Percentiles rank a stretch among this genome's conserved stretches.
Evolutionary conservation across 192 early-diverging fungal species (phyloP).

Genomic region (Umbelopsis sp.): DNA sequence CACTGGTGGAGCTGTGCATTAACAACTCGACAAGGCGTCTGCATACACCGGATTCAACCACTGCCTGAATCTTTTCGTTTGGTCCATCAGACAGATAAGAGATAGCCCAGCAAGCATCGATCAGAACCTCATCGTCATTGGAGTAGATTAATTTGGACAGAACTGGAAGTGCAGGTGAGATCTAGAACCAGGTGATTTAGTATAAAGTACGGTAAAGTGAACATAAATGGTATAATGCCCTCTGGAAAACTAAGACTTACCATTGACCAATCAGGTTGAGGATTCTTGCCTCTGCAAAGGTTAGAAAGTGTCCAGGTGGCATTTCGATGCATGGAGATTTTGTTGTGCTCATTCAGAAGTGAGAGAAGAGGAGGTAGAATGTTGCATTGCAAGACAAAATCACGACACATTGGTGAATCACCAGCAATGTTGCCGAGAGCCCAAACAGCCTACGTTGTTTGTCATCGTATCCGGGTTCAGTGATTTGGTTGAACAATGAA

Average conservation of each 20-base stretch:
- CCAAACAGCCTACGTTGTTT: constrained; percentile 85
- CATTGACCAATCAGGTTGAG: constrained; percentile 86
- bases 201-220: too few species aligned
- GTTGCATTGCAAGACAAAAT: constrained; percentile 81
- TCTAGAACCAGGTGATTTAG: constrained; percentile 48
- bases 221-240: constrained; percentile 9
- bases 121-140: constrained; percentile 93
- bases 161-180: constrained; percentile 82
- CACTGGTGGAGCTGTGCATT: constrained; percentile 81
- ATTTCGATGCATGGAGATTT: constrained; percentile 97
- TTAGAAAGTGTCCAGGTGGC: constrained; percentile 99
- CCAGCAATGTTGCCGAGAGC: constrained; percentile 99
- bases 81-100: constrained; percentile 98
- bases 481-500: too few species aligned
- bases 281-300: constrained; percentile 98
- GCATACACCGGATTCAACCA: constrained; percentile 94
- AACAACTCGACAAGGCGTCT: constrained; percentile 93
- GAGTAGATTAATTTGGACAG: constrained; percentile 91
- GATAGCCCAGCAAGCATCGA: constrained; percentile 99
- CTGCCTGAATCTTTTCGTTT: constrained; percentile 98
- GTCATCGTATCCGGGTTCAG: too few species aligned
- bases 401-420: constrained; percentile 88
- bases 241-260: constrained; percentile 40
- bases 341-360: constrained; percentile 88
- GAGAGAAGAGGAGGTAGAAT: constrained; percentile 86